phyloP scores from a whole-genome alignment of 2,329 filamentous ascomycete species.

The Madurella mycetomatis region DNA sequence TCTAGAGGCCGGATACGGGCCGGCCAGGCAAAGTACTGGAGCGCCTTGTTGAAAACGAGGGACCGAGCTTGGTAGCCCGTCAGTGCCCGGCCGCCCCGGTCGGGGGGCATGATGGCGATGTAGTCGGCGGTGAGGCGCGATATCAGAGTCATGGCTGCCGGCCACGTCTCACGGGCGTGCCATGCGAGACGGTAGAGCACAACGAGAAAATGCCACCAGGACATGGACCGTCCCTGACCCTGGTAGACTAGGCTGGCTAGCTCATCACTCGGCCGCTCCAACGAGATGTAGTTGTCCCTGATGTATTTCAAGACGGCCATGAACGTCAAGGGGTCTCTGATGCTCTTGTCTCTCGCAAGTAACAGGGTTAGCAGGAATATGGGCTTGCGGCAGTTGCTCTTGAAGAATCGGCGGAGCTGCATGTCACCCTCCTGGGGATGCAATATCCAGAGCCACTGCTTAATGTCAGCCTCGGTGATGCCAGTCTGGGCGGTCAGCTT shows the following conservation, averaged over 20 bases:
- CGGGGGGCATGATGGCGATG: slow-evolving; percentile 21
- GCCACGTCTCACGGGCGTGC: slow-evolving; percentile 31
- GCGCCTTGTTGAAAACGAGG: slow-evolving; percentile 38
- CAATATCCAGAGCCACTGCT: slow-evolving; percentile 41
- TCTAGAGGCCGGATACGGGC: slow-evolving; percentile 29
- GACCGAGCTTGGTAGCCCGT: slow-evolving; percentile 31
- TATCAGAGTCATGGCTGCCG: slow-evolving; percentile 28
- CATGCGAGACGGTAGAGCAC: slow-evolving; percentile 27
- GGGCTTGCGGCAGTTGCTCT: slow-evolving; percentile 33
- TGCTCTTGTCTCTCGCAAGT: slow-evolving; percentile 32
- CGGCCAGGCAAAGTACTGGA: slow-evolving; percentile 36
- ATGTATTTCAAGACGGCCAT: slow-evolving; percentile 33
- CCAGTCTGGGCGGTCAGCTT: slow-evolving; percentile 31
- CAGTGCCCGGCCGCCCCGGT: slow-evolving; percentile 1
- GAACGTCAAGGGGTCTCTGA: slow-evolving; percentile 31
- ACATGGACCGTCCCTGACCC: slow-evolving; percentile 8
- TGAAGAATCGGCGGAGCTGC: slow-evolving; percentile 35
- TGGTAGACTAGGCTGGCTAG: slow-evolving; percentile 1
- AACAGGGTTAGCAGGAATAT: slow-evolving; percentile 38
- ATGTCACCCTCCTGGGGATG: slow-evolving; percentile 32
- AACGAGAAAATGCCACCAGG: slow-evolving; percentile 24
- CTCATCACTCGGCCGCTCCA: slow-evolving; percentile 17
- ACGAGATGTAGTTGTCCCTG: slow-evolving; percentile 23
- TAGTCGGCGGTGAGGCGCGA: slow-evolving; percentile 28
- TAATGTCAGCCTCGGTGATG: slow-evolving; percentile 32